Evolutionary conservation across 805 yeast genomes (phyloP).

Genomic region (Komagataella pastoris): DNA sequence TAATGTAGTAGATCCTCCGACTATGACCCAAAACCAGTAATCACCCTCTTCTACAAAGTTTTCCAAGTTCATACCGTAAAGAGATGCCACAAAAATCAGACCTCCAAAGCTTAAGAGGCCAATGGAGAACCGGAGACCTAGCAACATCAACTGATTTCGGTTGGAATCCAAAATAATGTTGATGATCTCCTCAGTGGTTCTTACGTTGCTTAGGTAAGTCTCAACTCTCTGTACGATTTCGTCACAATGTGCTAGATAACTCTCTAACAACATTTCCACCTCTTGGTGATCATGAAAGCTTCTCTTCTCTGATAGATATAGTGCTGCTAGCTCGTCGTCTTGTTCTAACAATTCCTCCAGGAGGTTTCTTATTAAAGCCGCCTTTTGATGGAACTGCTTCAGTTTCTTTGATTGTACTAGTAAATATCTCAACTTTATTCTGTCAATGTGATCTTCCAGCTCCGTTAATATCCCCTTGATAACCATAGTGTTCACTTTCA

Average conservation of each 20-base stretch:
- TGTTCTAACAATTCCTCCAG: constrained; percentile 76
- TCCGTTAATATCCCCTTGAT: constrained; percentile 63
- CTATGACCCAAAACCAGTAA: constrained; percentile 50
- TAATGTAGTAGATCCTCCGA: constrained; percentile 25
- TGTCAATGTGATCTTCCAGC: constrained; percentile 70
- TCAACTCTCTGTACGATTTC: constrained; percentile 89
- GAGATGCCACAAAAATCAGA: constrained; percentile 68
- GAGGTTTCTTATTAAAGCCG: constrained; percentile 67
- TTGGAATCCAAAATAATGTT: constrained; percentile 88
- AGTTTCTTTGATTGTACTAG: constrained; percentile 78
- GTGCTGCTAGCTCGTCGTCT: constrained; percentile 75
- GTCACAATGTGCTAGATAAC: constrained; percentile 82
- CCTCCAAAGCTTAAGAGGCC: constrained; percentile 75
- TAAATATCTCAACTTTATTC: constrained; percentile 64
- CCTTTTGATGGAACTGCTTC: constrained; percentile 74
- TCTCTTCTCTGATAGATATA: constrained; percentile 57
- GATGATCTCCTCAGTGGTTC: constrained; percentile 89
- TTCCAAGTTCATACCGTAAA: constrained; percentile 93
- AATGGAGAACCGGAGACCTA: constrained; percentile 73
- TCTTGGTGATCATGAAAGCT: constrained; percentile 62
- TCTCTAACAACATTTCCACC: constrained; percentile 79
- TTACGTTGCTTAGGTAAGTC: constrained; percentile 65
- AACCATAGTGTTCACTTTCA: constrained; percentile 72
- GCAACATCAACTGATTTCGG: constrained; percentile 81
- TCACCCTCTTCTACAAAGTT: constrained; percentile 80